Base-by-base conservation (phyloP, 805 yeast species). In the Yarrowia keelungensis region DNA sequence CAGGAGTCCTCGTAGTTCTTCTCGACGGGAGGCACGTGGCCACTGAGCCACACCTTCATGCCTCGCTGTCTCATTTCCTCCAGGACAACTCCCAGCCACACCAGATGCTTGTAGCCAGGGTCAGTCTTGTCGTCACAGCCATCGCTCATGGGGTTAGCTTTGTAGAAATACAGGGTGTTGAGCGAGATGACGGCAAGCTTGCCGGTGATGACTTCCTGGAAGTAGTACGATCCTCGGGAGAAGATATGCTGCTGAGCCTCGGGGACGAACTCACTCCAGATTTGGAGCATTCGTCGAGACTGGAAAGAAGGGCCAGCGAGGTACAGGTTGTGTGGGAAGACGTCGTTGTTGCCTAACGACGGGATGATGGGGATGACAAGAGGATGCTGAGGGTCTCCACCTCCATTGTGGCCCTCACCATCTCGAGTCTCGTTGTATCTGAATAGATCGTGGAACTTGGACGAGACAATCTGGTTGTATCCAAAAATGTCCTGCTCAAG, bases 291-390 rank as follows among this genome's bases (percentile, higher is more conserved):
- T 76, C 90, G 93, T 74, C 95, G 81, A 0, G 96, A 91, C 76
- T 91, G 96, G 70, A 89, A 78, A n/a, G 96, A 90, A 15, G 97
- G 97, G 0, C 97, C 97, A 0, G 92, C 86, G 0, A 94, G 85
- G 77, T 90, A 89, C 76, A 91, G 79, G 75, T 91, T 91, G 79
- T 91, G 97, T 0, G 97, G 97, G 76, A 86, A 91, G 3, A 91
- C 97, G 76, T 92, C 97, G 75, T 91, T 91, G 75, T 91, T 91
- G 1, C 97, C 97, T 49, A 91, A 76, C 67, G 89, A 83, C 43
- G 97, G 97, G 39, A 91, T 79, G 12, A 90, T 81, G 45, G 80
- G 79, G 5, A 83, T 70, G 19, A 68, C 69, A 4, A 69, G 61
- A 19, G 71, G 69, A 36, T 70, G 65, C 36, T 15, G 54, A 8